These are phyloP conservation scores for Termitomyces heimii DNA, from an alignment of 768 basidiomycete species.

Conservation along the genomic window DNA sequence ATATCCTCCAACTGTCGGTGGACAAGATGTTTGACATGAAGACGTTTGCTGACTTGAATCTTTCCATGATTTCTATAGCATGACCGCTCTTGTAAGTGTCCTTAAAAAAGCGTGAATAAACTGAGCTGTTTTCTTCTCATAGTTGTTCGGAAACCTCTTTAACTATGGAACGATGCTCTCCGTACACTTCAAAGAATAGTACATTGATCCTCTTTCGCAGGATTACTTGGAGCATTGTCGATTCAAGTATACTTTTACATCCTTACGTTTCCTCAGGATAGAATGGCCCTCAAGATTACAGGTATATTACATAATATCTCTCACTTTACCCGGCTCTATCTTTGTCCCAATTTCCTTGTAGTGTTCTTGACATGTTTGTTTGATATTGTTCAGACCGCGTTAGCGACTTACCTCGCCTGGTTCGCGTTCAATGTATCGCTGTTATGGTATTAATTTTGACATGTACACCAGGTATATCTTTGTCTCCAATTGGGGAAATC, in stretches of 20 bases:
- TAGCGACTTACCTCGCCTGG: neutral
- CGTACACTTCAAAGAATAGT: neutral
- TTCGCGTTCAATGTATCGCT: neutral
- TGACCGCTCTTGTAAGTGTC: neutral
- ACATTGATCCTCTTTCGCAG: neutral
- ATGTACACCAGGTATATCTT: neutral
- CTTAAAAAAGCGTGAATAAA: neutral
- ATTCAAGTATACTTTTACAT: slow-evolving; percentile 1
- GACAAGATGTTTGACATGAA: neutral
- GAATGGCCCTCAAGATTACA: neutral
- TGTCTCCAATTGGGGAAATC: neutral
- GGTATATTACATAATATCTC: neutral
- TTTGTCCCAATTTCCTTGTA: neutral
- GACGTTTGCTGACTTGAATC: neutral
- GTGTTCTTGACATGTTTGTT: neutral
- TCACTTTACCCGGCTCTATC: slow-evolving; percentile 2
- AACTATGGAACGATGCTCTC: neutral
- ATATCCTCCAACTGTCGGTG: neutral
- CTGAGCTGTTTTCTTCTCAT: neutral
- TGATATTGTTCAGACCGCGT: neutral
- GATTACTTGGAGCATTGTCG: neutral
- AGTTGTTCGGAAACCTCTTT: neutral
- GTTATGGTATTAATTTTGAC: neutral
- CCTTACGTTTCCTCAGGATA: neutral
- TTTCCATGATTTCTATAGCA: neutral